A percentile compares a stretch with the other conserved stretches of the same genome.
Conservation (phyloP, 2,329 filamentous ascomycete species). For the Xylaria sp. region DNA sequence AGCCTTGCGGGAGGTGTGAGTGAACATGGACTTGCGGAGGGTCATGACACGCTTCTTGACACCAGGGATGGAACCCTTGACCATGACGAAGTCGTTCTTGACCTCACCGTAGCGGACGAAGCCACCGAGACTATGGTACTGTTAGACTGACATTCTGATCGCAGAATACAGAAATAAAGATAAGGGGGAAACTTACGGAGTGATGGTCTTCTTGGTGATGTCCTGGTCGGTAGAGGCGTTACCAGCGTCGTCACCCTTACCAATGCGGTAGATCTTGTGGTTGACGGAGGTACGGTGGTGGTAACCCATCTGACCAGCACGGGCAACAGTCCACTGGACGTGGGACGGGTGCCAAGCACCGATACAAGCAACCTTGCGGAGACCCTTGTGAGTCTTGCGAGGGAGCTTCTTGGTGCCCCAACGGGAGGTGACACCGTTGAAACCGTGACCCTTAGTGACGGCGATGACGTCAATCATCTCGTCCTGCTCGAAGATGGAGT, state of each 20-base stretch:
- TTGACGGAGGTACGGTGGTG: slow-evolving; percentile 99
- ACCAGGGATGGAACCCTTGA: slow-evolving; percentile 97
- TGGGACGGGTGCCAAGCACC: slow-evolving; percentile 99
- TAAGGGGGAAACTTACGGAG: slow-evolving; percentile 68
- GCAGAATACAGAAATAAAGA: background rate
- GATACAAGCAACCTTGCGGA: slow-evolving; percentile 99
- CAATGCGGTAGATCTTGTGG: slow-evolving; percentile 99
- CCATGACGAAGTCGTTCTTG: slow-evolving; percentile 97
- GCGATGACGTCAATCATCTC: slow-evolving; percentile 99
- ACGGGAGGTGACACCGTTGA: slow-evolving; percentile 91
- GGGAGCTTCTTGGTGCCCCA: slow-evolving; percentile 99
- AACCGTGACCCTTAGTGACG: slow-evolving; percentile 99
- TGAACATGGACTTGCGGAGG: slow-evolving; percentile 97
- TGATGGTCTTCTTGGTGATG: slow-evolving; percentile 98
- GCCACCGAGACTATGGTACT: slow-evolving; percentile 77
- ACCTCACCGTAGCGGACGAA: slow-evolving; percentile 99
- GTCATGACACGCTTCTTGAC: slow-evolving; percentile 99
- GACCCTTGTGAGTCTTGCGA: slow-evolving; percentile 99
- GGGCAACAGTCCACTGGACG: slow-evolving; percentile 99
- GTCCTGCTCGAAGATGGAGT: slow-evolving; percentile 96
- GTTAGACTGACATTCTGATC: slow-evolving; percentile 3
- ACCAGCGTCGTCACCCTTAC: slow-evolving; percentile 83
- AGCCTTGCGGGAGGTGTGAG: slow-evolving; percentile 88
- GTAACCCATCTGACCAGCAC: slow-evolving; percentile 99
- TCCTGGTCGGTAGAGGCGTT: slow-evolving; percentile 95